Evolutionary conservation across 2,329 filamentous ascomycete species (phyloP), one percentile per base, ranked within the genome.

Genomic region (Hysterium pulicare): DNA sequence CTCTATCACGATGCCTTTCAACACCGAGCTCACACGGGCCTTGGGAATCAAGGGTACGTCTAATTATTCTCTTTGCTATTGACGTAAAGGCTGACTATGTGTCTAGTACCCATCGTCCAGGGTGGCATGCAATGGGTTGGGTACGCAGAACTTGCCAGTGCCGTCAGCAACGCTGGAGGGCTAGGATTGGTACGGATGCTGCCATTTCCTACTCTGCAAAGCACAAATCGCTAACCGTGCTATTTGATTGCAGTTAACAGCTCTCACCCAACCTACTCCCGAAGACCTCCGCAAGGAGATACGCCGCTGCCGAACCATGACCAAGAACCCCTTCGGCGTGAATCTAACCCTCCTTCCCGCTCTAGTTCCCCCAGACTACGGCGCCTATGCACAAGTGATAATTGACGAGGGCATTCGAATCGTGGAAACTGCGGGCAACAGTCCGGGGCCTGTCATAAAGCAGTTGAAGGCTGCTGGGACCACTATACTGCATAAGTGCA

Each of bases 401-500:
- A 90, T 98, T 62, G 90, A 96, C 62, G 90, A 96, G 73, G 90
- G 90, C 44, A 77, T 97, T 70, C 81, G 79, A 51, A 84, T 97
- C 48, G 91, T 97, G 55, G 93, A 97, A 73, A 95, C 90, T 2
- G 90, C 90, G 1, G 90, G 90, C 41, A 95, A 95, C 74, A 84
- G 77, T 58, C 93, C 93, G 0, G 93, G 90, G 1, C 90, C 90
- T 3, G 84, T 98, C 50, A 97, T 98, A 67, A 76, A 81, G 63
- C 81, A 89, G 74, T 78, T 98, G 41, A 98, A 97, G 73, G 79
- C 79, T 47, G 86, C 84, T 5, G 82, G 82, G 43, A 79, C 81
- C 58, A 91, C 79, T 42, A 83, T 98, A 56, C 74, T 98, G 43
- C 93, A 98, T 79, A 98, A 98, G 74, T 97, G 93, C 76, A 98